These are phyloP conservation scores for Suzukiozyma palmioleophila DNA, from an alignment of 1,139 yeast species.

Conservation along the genomic window DNA sequence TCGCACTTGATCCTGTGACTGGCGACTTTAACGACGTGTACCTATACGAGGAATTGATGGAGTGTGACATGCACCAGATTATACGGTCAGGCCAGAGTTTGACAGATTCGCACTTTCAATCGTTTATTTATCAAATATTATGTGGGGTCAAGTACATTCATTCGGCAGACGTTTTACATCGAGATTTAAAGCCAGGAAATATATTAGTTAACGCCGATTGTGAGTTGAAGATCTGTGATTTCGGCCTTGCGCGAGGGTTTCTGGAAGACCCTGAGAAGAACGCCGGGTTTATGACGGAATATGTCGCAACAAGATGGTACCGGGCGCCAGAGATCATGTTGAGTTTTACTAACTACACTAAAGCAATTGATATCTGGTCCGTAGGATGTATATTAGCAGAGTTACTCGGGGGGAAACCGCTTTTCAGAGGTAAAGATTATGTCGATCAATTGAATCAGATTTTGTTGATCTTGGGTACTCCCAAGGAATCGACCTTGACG, in stretches of 20 bases:
- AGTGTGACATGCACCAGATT: slow-evolving; percentile 97
- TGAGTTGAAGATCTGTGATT: slow-evolving; percentile 92
- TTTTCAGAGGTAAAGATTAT: slow-evolving; percentile 91
- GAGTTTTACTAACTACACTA: slow-evolving; percentile 86
- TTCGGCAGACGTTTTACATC: slow-evolving; percentile 90
- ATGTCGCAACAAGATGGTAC: slow-evolving; percentile 98
- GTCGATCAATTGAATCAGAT: slow-evolving; percentile 94
- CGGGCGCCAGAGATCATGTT: slow-evolving; percentile 97
- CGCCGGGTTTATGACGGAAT: slow-evolving; percentile 90
- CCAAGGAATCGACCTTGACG: slow-evolving; percentile 74
- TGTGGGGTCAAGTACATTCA: slow-evolving; percentile 88
- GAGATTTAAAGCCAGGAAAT: slow-evolving; percentile 94
- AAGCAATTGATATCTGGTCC: slow-evolving; percentile 96
- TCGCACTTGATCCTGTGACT: slow-evolving; percentile 66
- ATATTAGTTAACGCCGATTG: slow-evolving; percentile 92
- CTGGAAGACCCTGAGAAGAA: slow-evolving; percentile 79
- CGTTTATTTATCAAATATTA: slow-evolving; percentile 84
- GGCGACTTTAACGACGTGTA: slow-evolving; percentile 86
- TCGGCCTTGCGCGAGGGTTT: slow-evolving; percentile 95
- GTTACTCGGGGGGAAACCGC: slow-evolving; percentile 84
- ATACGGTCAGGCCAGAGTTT: slow-evolving; percentile 90
- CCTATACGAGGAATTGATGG: slow-evolving; percentile 92
- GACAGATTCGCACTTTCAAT: slow-evolving; percentile 93
- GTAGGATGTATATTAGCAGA: slow-evolving; percentile 97
- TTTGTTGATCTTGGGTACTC: slow-evolving; percentile 82